These are phyloP conservation scores for Chlorophyllum brunneum DNA, from an alignment of 768 basidiomycete species.

Conservation along the genomic window DNA sequence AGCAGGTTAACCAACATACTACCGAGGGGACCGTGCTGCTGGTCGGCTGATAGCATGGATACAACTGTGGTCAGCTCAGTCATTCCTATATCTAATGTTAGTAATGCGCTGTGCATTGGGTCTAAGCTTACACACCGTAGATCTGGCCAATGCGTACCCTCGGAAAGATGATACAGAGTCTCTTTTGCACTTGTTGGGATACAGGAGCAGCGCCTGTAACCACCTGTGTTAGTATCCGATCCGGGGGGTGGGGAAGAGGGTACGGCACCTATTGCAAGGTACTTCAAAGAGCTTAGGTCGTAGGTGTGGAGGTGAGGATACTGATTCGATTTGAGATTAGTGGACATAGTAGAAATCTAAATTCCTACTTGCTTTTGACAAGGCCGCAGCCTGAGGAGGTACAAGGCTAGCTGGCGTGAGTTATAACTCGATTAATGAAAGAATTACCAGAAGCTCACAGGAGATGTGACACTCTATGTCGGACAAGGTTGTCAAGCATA, in stretches of 20 bases:
- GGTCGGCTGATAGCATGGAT: conserved; percentile 38
- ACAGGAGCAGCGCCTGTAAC: conserved; percentile 56
- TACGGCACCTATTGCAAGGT: conserved; percentile 36
- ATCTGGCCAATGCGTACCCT: conserved; percentile 53
- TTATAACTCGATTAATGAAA: background rate
- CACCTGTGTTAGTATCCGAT: conserved; percentile 22
- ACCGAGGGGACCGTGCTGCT: conserved; percentile 36
- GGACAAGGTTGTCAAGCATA: conserved; percentile 43
- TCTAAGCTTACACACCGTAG: conserved; percentile 38
- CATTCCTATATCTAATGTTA: conserved; percentile 16
- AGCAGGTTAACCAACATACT: conserved; percentile 25
- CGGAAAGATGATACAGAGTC: conserved; percentile 44
- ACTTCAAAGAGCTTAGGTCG: conserved; percentile 34
- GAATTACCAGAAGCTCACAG: conserved; percentile 25
- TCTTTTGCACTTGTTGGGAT: conserved; percentile 44
- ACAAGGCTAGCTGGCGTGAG: conserved; percentile 30
- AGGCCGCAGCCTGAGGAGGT: conserved; percentile 43
- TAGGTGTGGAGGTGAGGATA: conserved; percentile 41
- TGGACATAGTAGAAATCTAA: background rate
- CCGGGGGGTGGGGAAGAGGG: conserved; percentile 9
- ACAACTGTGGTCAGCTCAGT: conserved; percentile 43
- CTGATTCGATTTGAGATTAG: conserved; percentile 16
- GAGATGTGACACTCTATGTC: conserved; percentile 46
- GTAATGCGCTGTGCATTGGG: background rate
- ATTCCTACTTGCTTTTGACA: conserved; percentile 43